Evolutionary conservation across 306 rosid species (phyloP).

Genomic region (Prunus campanulata): DNA sequence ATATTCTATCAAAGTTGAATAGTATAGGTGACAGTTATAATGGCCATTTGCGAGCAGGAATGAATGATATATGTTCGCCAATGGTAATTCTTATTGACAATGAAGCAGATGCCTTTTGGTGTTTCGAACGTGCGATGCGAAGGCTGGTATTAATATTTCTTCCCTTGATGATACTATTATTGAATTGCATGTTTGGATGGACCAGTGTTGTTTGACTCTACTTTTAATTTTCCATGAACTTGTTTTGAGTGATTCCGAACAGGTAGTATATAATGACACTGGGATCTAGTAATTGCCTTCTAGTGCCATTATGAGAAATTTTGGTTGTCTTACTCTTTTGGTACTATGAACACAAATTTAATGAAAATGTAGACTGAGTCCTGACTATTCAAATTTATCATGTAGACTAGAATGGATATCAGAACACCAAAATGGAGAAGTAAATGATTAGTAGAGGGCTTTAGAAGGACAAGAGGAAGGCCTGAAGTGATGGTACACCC

Average conservation of each 20-base stretch:
- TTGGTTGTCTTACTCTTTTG: background rate
- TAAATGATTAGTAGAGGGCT: background rate
- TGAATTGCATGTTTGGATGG: background rate
- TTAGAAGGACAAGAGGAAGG: background rate
- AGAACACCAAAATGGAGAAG: background rate
- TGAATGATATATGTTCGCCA: constrained; percentile 97
- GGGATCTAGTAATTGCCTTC: background rate
- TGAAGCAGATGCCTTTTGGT: constrained; percentile 91
- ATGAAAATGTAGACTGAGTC: background rate
- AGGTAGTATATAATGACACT: background rate
- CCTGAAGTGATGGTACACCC: background rate
- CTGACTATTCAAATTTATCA: background rate
- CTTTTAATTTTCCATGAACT: background rate
- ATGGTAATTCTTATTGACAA: constrained; percentile 74
- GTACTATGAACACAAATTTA: background rate
- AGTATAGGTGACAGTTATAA: constrained; percentile 23
- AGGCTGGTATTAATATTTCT: constrained; percentile 62
- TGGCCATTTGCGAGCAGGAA: constrained; percentile 55
- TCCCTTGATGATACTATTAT: background rate
- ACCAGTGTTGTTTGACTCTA: background rate
- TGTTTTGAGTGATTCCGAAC: background rate
- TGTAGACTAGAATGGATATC: constrained; percentile 12
- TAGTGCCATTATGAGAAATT: background rate
- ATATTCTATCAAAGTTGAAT: constrained; percentile 16
- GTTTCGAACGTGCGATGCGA: constrained; percentile 92